Evolutionary conservation across 768 basidiomycete genomes (phyloP), one percentile per base, ranked within the genome.

Genomic region (Lyophyllum atratum): DNA sequence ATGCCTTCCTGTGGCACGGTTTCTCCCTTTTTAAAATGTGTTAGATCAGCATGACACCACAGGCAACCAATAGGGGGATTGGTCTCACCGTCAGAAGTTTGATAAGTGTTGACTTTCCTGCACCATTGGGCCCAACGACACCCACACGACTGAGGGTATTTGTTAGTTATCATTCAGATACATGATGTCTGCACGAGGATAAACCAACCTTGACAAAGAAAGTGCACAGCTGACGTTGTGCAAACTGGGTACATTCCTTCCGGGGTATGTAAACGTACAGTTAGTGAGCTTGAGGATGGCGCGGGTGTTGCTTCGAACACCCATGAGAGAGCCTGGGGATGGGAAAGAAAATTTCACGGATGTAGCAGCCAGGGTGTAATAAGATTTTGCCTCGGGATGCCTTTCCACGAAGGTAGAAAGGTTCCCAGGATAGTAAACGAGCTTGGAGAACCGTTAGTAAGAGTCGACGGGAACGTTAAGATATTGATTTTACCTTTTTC

Each of bases 271-370:
- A 74, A 90, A 98, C 11, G 94, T 97, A 75, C 93, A 96, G 67
- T 87, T 84, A 34, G 83, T 79, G 73, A 98, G 83, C 77, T 96
- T 98, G 68, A 98, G 80, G 69, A 98, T 98, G 4, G 95, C 93
- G 50, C 95, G 87, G 12, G 95, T 98, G 68, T 90, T 93, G 71
- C 93, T 96, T 60, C 95, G 85, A 56, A 98, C 95, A 53, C 96
- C 95, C 92, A 98, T 95, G 62, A 98, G 83, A 46, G 92, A 94
- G 28, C 96, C 96, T 40, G 95, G 95, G 25, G 94, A 83, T 34
- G 95, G 95, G 84, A 98, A 98, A 33, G 92, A 77, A 78, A 98
- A 96, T 75, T 93, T 95, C 77, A 97, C 87, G 58, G 91, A 87
- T 54, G 91, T 94, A 6, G 94, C 95, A 31, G 92, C 89, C 22